Evolutionary conservation across 352 stramenopile species (phyloP).

Genomic region (Nothophytophthora sp.): DNA sequence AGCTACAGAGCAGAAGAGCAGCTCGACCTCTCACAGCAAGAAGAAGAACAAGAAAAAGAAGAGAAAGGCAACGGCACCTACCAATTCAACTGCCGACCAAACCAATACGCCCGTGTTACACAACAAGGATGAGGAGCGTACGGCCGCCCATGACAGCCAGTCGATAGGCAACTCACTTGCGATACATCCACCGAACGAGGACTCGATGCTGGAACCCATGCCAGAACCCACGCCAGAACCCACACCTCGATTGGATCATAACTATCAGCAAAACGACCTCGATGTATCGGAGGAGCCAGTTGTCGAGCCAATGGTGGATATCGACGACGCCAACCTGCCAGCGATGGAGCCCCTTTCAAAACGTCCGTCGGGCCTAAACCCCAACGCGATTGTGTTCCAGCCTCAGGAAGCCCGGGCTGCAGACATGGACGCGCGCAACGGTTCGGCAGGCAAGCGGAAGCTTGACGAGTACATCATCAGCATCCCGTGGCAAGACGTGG

Average conservation of each 20-base stretch:
- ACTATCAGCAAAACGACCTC: slow-evolving; percentile 12
- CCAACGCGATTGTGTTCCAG: slow-evolving; percentile 58
- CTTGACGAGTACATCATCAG: slow-evolving; percentile 72
- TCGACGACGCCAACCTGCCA: background rate
- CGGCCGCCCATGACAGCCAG: background rate
- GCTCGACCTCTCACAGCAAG: slow-evolving; percentile 13
- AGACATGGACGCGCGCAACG: slow-evolving; percentile 1
- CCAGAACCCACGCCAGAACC: slow-evolving; percentile 18
- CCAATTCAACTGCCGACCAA: background rate
- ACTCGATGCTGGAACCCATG: slow-evolving; percentile 7
- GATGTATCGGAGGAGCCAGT: slow-evolving; percentile 11
- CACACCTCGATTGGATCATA: slow-evolving; percentile 1
- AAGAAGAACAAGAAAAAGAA: slow-evolving; percentile 55
- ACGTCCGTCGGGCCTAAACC: slow-evolving; percentile 43
- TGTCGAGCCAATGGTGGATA: slow-evolving; percentile 11
- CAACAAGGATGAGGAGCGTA: background rate
- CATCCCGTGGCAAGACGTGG: slow-evolving; percentile 36
- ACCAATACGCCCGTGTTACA: background rate
- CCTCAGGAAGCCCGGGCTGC: slow-evolving; percentile 20
- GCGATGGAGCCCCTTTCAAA: slow-evolving; percentile 9
- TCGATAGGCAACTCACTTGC: background rate
- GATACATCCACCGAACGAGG: background rate
- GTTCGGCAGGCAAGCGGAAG: slow-evolving; percentile 55
- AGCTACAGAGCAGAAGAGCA: background rate
- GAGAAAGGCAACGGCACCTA: slow-evolving; percentile 15